Percentiles rank a stretch among this genome's conserved stretches.
These are phyloP conservation scores for Geotrichum phurueaensis DNA, from an alignment of 1,139 yeast genomes.

Conservation along the genomic window DNA sequence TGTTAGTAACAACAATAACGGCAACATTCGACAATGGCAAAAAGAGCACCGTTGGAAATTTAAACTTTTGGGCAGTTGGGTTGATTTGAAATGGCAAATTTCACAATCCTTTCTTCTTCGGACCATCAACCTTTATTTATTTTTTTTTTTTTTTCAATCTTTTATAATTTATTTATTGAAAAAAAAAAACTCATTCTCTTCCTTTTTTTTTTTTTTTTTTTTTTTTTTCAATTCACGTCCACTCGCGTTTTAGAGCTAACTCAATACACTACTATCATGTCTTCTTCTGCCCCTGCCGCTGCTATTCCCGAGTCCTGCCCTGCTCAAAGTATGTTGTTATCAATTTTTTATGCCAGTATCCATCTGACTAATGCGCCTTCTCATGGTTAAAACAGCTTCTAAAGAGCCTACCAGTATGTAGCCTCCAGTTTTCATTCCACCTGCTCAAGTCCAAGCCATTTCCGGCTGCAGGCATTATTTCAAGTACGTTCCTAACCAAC, in stretches of 20 bases:
- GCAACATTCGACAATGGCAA: too few relatives aligned
- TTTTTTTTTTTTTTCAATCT: background rate
- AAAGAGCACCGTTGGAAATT: too few relatives aligned
- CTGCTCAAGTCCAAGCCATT: background rate
- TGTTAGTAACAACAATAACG: too few relatives aligned
- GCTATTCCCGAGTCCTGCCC: conserved; percentile 4
- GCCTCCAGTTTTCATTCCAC: background rate
- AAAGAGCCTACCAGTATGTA: background rate
- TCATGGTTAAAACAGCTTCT: background rate
- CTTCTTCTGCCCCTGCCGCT: conserved; percentile 11
- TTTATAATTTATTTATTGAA: too few relatives aligned
- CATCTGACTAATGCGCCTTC: background rate
- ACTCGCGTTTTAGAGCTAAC: background rate
- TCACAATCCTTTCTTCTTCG: background rate
- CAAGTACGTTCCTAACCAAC: background rate
- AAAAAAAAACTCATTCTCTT: background rate
- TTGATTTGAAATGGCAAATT: background rate
- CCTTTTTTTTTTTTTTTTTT: background rate
- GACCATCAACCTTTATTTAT: background rate
- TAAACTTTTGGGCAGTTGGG: background rate
- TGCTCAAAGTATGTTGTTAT: background rate
- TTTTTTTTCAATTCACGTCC: background rate
- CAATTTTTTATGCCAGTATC: background rate
- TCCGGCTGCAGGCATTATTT: background rate
- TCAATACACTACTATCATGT: background rate